Evolutionary conservation across 805 yeast species (phyloP).

Genomic region (Cyberlindnera misumaiensis): DNA sequence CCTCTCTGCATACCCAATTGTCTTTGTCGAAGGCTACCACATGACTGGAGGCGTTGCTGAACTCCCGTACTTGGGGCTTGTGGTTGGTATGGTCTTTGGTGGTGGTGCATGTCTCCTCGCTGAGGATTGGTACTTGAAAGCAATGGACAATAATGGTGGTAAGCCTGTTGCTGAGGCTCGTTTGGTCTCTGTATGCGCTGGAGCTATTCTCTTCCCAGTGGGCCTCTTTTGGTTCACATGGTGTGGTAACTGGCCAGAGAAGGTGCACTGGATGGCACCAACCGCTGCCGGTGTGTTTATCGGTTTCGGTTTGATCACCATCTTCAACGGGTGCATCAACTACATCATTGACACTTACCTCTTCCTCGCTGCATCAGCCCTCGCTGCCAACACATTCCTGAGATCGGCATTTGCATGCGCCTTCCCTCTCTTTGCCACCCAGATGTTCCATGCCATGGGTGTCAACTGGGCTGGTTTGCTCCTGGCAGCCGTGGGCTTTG

Average conservation of each 20-base stretch:
- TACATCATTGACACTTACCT: conserved; percentile 69
- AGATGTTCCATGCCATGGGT: conserved; percentile 65
- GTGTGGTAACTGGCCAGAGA: conserved; percentile 70
- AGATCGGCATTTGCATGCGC: conserved; percentile 65
- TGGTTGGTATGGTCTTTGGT: conserved; percentile 61
- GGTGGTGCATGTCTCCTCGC: conserved; percentile 41
- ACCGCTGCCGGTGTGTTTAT: conserved; percentile 55
- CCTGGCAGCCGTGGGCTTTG: conserved; percentile 53
- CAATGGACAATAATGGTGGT: conserved; percentile 45
- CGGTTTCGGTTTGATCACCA: conserved; percentile 61
- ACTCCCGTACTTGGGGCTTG: conserved; percentile 74
- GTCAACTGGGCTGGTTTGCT: conserved; percentile 76
- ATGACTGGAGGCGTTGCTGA: conserved; percentile 60
- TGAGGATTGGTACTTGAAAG: conserved; percentile 47
- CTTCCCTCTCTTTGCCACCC: conserved; percentile 65
- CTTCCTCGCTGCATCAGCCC: conserved; percentile 69
- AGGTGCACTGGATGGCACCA: conserved; percentile 80
- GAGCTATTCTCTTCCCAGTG: conserved; percentile 62
- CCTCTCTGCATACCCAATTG: conserved; percentile 69
- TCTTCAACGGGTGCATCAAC: conserved; percentile 64
- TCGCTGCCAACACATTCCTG: conserved; percentile 66
- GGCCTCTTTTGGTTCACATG: conserved; percentile 86
- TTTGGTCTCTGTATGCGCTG: conserved; percentile 67
- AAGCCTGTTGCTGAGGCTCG: conserved; percentile 74
- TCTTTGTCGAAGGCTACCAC: conserved; percentile 56